phyloP scores from a whole-genome alignment of 1,284 basidiomycete genomes.

The Ceratobasidium sp. region DNA sequence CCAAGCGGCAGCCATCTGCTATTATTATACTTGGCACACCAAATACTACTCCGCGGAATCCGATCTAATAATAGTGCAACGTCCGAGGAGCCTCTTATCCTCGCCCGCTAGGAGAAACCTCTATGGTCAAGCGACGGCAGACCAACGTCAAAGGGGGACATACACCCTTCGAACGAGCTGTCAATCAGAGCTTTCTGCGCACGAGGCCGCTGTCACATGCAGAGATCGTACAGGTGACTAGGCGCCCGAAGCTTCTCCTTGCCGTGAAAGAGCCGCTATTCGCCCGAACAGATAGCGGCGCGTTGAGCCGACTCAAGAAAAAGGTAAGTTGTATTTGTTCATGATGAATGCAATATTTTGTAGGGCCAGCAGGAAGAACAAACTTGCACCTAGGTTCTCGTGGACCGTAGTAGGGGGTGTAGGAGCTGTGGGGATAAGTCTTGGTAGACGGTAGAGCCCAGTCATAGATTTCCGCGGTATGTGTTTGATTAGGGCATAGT shows the following conservation, averaged over 20 bases:
- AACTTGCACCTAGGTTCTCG: not conserved
- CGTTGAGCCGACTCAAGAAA: conserved; percentile 6
- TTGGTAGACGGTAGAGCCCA: not conserved
- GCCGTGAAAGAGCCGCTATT: conserved; percentile 39
- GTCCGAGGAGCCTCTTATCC: too few relatives aligned
- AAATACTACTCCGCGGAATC: too few relatives aligned
- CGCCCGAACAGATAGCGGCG: conserved; percentile 31
- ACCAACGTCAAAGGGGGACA: conserved; percentile 21
- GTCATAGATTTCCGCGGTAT: not conserved
- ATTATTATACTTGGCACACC: too few relatives aligned
- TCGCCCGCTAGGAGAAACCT: too few relatives aligned
- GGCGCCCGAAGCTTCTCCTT: conserved; percentile 17
- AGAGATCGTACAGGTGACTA: not conserved
- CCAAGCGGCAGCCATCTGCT: too few relatives aligned
- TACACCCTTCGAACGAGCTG: not conserved
- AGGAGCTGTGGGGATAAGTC: too few relatives aligned
- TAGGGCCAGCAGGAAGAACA: too few relatives aligned
- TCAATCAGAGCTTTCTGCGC: conserved; percentile 25
- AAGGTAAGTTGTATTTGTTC: too few relatives aligned
- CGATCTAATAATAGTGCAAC: too few relatives aligned
- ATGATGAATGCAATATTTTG: too few relatives aligned
- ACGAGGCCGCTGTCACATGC: conserved; percentile 38
- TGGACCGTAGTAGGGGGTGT: too few relatives aligned
- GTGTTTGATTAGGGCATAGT: not conserved
- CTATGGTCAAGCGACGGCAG: not conserved